These are phyloP conservation scores for Ramalina peruviana DNA, from an alignment of 495 filamentous ascomycete species.

Conservation along the genomic window DNA sequence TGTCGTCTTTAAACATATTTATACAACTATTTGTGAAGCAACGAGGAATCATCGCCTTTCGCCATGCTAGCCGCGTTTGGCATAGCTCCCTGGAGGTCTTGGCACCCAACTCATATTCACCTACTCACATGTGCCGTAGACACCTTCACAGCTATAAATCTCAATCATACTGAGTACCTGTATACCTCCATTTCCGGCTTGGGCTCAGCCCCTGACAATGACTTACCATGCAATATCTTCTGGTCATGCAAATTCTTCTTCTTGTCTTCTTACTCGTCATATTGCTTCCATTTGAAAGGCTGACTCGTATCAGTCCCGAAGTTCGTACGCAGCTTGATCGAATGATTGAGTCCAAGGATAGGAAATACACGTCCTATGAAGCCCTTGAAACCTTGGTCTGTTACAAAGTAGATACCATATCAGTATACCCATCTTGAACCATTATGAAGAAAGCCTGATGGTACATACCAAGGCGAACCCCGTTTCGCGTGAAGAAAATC, in stretches of 20 bases:
- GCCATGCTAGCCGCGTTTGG: too few species aligned
- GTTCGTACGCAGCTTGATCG: slow-evolving; percentile 2
- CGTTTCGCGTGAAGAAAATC: slow-evolving; percentile 7
- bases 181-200: too few species aligned
- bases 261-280: background rate
- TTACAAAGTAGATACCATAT: background rate
- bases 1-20: too few species aligned
- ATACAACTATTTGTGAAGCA: too few species aligned
- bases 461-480: background rate
- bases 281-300: background rate
- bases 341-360: background rate
- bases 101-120: too few species aligned
- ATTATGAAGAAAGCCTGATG: background rate
- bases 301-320: background rate
- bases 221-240: background rate
- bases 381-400: background rate
- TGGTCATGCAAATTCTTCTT: background rate
- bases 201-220: too few species aligned
- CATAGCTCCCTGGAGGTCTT: too few species aligned
- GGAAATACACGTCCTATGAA: slow-evolving; percentile 5
- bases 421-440: background rate
- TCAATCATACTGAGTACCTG: too few species aligned
- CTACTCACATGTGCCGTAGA: too few species aligned
- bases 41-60: too few species aligned
- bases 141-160: too few species aligned